Evolutionary conservation across 208 protist genomes (phyloP).

Genomic region (Herpetomonas samuelpessoai): DNA sequence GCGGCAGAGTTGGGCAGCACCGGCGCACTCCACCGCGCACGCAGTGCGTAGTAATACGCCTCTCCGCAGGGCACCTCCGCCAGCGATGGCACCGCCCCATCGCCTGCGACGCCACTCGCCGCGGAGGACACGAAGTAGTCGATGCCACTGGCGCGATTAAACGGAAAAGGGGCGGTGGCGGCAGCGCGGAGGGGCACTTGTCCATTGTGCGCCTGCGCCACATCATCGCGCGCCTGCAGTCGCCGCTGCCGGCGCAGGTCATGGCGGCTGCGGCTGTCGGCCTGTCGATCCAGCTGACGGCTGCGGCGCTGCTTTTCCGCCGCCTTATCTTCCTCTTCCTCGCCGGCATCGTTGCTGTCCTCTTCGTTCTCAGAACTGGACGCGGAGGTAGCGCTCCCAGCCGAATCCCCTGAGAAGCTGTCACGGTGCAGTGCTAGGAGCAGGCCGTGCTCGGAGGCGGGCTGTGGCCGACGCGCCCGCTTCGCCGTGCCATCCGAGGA

Average conservation of each 20-base stretch:
- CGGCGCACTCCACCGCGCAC: slow-evolving; percentile 30
- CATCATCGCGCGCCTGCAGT: neutral
- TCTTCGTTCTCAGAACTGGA: neutral
- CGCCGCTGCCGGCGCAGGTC: neutral
- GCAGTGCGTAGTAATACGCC: slow-evolving; percentile 50
- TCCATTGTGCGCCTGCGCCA: neutral
- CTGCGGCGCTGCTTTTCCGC: neutral
- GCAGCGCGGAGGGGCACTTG: neutral
- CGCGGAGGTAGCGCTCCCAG: neutral
- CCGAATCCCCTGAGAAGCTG: neutral
- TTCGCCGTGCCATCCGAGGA: neutral
- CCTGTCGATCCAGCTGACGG: neutral
- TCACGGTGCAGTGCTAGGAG: neutral
- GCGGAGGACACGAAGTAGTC: neutral
- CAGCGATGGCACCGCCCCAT: slow-evolving; percentile 1
- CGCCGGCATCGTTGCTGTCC: neutral
- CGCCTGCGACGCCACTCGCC: neutral
- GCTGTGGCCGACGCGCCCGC: neutral
- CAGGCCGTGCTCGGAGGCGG: neutral
- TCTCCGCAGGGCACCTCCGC: slow-evolving; percentile 40
- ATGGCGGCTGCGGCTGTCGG: neutral
- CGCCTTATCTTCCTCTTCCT: neutral
- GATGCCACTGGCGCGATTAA: neutral
- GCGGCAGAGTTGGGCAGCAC: slow-evolving; percentile 1
- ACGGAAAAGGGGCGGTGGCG: neutral